phyloP scores from a whole-genome alignment of 2,329 filamentous ascomycete species.

The Fusarium globosum region DNA sequence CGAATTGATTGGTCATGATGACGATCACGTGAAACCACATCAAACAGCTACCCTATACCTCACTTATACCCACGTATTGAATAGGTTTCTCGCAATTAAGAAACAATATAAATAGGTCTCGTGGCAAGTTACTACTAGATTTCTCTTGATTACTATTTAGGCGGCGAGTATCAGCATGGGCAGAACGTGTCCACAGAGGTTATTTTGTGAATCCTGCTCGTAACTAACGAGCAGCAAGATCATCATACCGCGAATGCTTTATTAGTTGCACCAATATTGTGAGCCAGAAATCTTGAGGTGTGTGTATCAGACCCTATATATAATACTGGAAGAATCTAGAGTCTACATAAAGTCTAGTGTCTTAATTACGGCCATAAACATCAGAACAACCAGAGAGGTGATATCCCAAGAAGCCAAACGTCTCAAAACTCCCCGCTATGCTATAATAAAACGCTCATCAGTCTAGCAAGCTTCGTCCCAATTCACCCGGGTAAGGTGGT shows the following conservation, averaged over 20 bases:
- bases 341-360: conserved; percentile 19
- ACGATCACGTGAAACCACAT: conserved; percentile 33
- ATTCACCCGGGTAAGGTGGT: conserved; percentile 16
- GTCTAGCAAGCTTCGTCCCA: conserved; percentile 39
- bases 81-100: background rate
- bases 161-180: background rate
- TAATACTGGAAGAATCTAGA: conserved; percentile 21
- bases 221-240: accelerated
- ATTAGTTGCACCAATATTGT: background rate
- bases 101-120: background rate
- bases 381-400: background rate
- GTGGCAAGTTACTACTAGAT: background rate
- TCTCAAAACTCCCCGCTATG: conserved; percentile 35
- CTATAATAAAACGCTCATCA: conserved; percentile 18
- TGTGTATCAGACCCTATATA: background rate
- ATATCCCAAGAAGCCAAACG: conserved; percentile 11
- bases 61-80: background rate
- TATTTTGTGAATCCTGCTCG: background rate
- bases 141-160: background rate
- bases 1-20: conserved; percentile 40
- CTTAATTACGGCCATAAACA: background rate
- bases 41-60: conserved; percentile 23
- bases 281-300: background rate
- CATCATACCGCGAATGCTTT: background rate
- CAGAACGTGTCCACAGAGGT: no score